Base-by-base conservation (phyloP, 169 alveolate species). In the Plasmodium gaboni region DNA sequence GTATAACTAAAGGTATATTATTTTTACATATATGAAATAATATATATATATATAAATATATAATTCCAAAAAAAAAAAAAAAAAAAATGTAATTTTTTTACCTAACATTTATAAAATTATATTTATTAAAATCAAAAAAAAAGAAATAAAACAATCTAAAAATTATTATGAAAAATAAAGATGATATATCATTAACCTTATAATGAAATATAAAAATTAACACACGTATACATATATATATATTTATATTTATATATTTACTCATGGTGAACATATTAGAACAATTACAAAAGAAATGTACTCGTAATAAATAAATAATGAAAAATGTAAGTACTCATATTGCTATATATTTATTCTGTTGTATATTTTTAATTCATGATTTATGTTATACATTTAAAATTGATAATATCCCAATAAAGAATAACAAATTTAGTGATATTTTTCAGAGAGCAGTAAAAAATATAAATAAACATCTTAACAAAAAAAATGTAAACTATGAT, bases 361-460 rank as follows among this genome's bases (percentile, higher is more conserved):
- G 53, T 48, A 42, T 80, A 46, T 28, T 26, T 32, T 61, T 67
- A 17, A 44, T 68, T 53, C 71, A 26, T n/a, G 2, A 46, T 48
- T 28, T 32, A 57, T 72, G n/a, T 42, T 17, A 68, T 80, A 24
- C 90, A 3, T 80, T 67, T 72, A 67, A 55, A 46, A 80, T 80
- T 15, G 90, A 80, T 61, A 80, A 69, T 72, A 80, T 53, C 67
- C 55, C 26, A 53, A 67, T 80, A 28, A 80, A 80, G 8, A 67
- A 68, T 15, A 13, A 15, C 24, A 64, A 22, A 67, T 80, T 80
- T 53, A 80, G 90, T 68, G 83, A 80, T 19, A 24, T 26, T 71
- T 51, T 80, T 19, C 73, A 55, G 69, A 69, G 65, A 42, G 59
- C 90, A 80, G 83, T 80, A 38, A 69, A 80, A 42, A 80, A 68